phyloP scores from a whole-genome alignment of 2,329 filamentous ascomycete genomes.

The Diaporthe longicolla region DNA sequence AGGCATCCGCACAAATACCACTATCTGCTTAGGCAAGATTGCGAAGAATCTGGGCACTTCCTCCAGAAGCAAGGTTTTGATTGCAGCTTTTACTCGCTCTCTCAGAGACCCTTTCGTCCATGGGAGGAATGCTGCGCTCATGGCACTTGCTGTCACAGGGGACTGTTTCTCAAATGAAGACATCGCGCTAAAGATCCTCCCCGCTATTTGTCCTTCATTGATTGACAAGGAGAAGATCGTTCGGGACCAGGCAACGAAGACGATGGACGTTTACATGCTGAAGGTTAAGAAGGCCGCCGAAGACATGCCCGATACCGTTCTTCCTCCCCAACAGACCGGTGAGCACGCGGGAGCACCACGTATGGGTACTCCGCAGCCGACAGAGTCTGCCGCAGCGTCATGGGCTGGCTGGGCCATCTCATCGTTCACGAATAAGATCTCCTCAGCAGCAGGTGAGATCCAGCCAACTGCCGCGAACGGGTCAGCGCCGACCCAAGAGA shows the following conservation, averaged over 20 bases:
- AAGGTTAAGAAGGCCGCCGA: conserved; percentile 84
- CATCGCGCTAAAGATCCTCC: conserved; percentile 85
- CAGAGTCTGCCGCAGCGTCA: conserved; percentile 69
- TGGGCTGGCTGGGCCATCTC: conserved; percentile 99
- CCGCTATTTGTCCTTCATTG: conserved; percentile 84
- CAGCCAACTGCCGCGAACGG: conserved; percentile 67
- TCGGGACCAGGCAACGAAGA: conserved; percentile 91
- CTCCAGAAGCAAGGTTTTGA: conserved; percentile 89
- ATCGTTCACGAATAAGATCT: conserved; percentile 95
- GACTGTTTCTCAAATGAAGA: conserved; percentile 94
- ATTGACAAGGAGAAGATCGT: conserved; percentile 97
- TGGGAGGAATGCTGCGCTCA: conserved; percentile 87
- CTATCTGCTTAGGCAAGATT: conserved; percentile 96
- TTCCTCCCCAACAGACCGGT: conserved; percentile 73
- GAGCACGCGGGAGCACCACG: conserved; percentile 71
- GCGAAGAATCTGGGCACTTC: conserved; percentile 86
- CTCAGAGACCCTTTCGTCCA: conserved; percentile 95
- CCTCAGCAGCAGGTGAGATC: conserved; percentile 88
- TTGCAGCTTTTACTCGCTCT: conserved; percentile 91
- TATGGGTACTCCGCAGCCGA: conserved; percentile 82
- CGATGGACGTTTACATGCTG: conserved; percentile 87
- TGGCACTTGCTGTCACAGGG: conserved; percentile 86
- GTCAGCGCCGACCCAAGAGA: conserved; percentile 54
- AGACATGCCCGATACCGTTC: conserved; percentile 82
- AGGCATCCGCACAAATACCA: conserved; percentile 97